phyloP scores from a whole-genome alignment of 257 asterid species.

The Coffea canephora region DNA sequence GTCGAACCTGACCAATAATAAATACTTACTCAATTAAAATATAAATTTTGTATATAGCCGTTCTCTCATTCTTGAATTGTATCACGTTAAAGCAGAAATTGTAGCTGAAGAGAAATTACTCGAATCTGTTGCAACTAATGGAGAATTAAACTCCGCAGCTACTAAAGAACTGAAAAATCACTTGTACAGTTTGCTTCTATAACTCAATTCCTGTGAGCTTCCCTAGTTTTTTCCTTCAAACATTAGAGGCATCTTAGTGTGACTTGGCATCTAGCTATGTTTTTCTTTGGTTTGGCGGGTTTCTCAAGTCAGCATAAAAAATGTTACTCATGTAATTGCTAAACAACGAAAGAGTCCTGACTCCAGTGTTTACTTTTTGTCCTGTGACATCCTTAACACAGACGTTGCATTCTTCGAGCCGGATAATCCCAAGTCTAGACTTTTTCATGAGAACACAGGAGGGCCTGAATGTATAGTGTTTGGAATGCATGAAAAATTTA shows the following conservation, averaged over 20 bases:
- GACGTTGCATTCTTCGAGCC: not conserved
- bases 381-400: not conserved
- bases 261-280: not conserved
- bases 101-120: not conserved
- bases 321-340: not conserved
- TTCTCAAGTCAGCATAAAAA: not conserved
- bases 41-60: too few species aligned
- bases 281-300: not conserved
- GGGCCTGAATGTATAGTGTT: not conserved
- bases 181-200: not conserved
- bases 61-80: not conserved
- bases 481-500: not conserved
- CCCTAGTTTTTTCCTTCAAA: not conserved
- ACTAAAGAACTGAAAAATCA: not conserved
- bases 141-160: not conserved
- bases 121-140: not conserved
- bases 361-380: not conserved
- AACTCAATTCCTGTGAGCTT: not conserved
- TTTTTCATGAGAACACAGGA: not conserved
- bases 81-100: not conserved
- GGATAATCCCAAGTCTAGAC: not conserved
- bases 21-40: too few species aligned
- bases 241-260: not conserved
- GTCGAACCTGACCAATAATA: too few species aligned
- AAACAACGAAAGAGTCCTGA: not conserved